A percentile compares a stretch with the other conserved stretches of the same genome.
phyloP scores from a whole-genome alignment of 78 protist species.

The Mastigamoeba balamuthi region DNA sequence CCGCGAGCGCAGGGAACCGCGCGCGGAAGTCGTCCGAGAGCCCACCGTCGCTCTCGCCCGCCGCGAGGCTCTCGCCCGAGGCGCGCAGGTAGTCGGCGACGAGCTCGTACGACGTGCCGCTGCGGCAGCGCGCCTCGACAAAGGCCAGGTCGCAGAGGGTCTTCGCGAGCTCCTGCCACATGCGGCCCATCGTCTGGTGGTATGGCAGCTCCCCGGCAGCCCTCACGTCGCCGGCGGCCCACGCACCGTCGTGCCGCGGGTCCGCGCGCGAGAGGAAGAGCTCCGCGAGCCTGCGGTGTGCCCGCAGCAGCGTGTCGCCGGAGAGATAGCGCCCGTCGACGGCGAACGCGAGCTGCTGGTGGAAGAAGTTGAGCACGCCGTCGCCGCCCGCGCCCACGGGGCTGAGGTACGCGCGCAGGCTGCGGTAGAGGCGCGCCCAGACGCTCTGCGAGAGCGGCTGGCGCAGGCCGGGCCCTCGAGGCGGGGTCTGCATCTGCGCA shows the following conservation, averaged over 20 bases:
- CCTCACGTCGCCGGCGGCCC: background rate
- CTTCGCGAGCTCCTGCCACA: conserved; percentile 7
- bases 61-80: conserved; percentile 14
- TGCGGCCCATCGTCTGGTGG: conserved; percentile 11
- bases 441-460: conserved; percentile 6
- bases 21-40: background rate
- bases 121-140: conserved; percentile 11
- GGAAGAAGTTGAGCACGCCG: background rate
- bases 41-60: background rate
- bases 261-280: conserved; percentile 16
- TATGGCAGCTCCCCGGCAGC: conserved; percentile 31
- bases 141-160: conserved; percentile 20
- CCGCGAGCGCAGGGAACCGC: background rate
- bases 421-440: conserved; percentile 18
- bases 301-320: background rate
- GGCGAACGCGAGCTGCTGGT: background rate
- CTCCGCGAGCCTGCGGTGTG: conserved; percentile 11
- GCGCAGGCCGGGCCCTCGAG: background rate
- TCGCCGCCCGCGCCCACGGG: background rate
- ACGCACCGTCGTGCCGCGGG: background rate
- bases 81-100: conserved; percentile 23
- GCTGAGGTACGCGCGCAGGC: background rate
- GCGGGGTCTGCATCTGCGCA: background rate
- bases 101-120: conserved; percentile 35
- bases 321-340: background rate